A percentile compares a stretch with the other conserved stretches of the same genome.
phyloP scores from a whole-genome alignment of 2,329 filamentous ascomycete species.

The Pseudogymnoascus sp. region DNA sequence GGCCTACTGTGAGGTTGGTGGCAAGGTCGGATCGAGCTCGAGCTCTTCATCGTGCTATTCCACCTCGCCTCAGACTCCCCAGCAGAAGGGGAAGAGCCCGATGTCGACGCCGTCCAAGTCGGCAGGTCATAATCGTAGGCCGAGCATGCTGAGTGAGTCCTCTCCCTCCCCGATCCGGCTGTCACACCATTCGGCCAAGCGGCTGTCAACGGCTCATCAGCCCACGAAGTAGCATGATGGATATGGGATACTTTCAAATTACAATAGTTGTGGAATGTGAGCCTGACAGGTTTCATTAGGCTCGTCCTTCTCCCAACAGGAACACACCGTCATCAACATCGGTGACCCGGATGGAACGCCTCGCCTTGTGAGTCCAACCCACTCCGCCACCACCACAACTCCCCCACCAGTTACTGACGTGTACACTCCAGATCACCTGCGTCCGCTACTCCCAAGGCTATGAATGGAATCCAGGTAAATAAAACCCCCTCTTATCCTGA shows the following conservation, averaged over 20 bases:
- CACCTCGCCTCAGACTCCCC: slow-evolving; percentile 46
- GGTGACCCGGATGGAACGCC: slow-evolving; percentile 67
- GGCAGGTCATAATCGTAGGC: slow-evolving; percentile 47
- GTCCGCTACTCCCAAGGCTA: slow-evolving; percentile 75
- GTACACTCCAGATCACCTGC: slow-evolving; percentile 60
- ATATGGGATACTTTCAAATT: not conserved
- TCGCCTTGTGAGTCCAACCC: slow-evolving; percentile 51
- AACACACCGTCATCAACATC: slow-evolving; percentile 76
- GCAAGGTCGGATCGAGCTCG: slow-evolving; percentile 36
- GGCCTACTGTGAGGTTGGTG: slow-evolving; percentile 30
- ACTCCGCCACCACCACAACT: slow-evolving; percentile 15
- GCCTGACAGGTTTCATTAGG: slow-evolving; percentile 38
- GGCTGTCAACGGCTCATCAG: not conserved
- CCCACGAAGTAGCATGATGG: not conserved
- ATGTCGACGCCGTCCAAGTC: slow-evolving; percentile 32
- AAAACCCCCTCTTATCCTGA: slow-evolving; percentile 15
- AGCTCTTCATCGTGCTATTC: slow-evolving; percentile 48
- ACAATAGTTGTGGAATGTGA: not conserved
- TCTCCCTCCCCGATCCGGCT: slow-evolving; percentile 12
- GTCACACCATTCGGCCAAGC: not conserved
- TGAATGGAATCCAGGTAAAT: slow-evolving; percentile 69
- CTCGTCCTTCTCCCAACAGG: slow-evolving; percentile 63
- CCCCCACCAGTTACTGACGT: slow-evolving; percentile 7
- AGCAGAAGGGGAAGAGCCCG: slow-evolving; percentile 34
- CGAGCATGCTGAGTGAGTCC: slow-evolving; percentile 54